phyloP scores from a whole-genome alignment of 139 green algal species.

The Chlamydomonas applanata region DNA sequence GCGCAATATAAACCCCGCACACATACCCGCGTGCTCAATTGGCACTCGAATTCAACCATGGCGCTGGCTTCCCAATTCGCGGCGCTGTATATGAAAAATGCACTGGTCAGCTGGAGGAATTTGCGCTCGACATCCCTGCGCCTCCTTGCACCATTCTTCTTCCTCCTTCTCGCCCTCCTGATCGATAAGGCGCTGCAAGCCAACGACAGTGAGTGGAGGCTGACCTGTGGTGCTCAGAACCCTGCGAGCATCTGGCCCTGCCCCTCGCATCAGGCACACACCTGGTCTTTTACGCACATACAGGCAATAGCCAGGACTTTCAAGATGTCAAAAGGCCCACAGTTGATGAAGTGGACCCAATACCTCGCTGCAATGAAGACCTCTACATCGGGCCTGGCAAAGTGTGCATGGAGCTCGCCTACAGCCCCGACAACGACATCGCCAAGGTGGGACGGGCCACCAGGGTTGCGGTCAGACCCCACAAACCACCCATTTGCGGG shows the following conservation, averaged over 20 bases:
- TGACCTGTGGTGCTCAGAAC: neutral
- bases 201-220: conserved; percentile 35
- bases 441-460: conserved; percentile 19
- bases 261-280: neutral
- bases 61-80: conserved; percentile 7
- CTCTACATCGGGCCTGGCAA: conserved; percentile 52
- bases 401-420: conserved; percentile 75
- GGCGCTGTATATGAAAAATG: conserved; percentile 13
- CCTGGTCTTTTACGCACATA: neutral
- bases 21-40: too few species aligned
- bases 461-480: too few species aligned
- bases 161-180: conserved; percentile 83
- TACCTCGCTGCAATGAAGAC: conserved; percentile 42
- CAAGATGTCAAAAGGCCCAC: neutral
- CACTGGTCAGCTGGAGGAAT: conserved; percentile 73
- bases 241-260: neutral
- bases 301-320: neutral
- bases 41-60: too few species aligned
- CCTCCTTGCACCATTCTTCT: conserved; percentile 79
- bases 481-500: too few species aligned
- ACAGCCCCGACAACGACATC: conserved; percentile 49
- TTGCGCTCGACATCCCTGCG: conserved; percentile 70
- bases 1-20: too few species aligned
- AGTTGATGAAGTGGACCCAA: conserved; percentile 10
- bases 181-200: conserved; percentile 62